Base-by-base conservation (phyloP, 148 eudicot species). In the Beta vulgaris region DNA sequence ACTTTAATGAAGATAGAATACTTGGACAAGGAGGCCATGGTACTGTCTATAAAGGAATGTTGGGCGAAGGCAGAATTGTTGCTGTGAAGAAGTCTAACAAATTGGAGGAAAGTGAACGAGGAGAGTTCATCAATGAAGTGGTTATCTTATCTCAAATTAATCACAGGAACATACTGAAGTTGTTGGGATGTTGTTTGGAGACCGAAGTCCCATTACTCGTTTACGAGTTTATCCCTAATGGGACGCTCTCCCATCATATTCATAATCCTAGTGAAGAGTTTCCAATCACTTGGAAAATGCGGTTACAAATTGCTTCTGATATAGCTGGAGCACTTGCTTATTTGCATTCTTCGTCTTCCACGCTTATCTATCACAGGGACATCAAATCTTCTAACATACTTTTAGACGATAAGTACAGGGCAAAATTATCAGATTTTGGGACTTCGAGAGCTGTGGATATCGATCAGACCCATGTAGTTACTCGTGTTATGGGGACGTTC, bases 351-450 rank as follows among this genome's bases (percentile, higher is more conserved):
- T 74, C 79, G 0, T 75, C 76, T 37, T 79, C 80, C 0, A 68
- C 77, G 19, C 78, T 80, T 0, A 79, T 83, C 29, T 76, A 46
- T 37, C 85, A 83, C 19, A 36, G 85, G 14, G 85, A 83, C 74
- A 80, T 84, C 68, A 84, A 84, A 49, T 84, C 86, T 12, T 73
- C 84, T n/a, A n/a, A n/a, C n/a, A n/a, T n/a, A n/a, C n/a, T n/a
- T n/a, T n/a, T n/a, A n/a, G n/a, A n/a, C n/a, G 57, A 69, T 36
- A 69, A 46, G 31, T 69, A 69, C 14, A 44, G 57, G 32, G 72
- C 72, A 69, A 69, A 69, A 46, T 53, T 69, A 14, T 69, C 72
- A 2, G 72, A 69, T 69, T 69, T 69, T 69, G 72, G 72, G 55
- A 69, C 53, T 44, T 69, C 72, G 26, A 40, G 43, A 39, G 26